Conservation (phyloP, 2,329 filamentous ascomycete genomes). For the Xenoacremonium recifei region DNA sequence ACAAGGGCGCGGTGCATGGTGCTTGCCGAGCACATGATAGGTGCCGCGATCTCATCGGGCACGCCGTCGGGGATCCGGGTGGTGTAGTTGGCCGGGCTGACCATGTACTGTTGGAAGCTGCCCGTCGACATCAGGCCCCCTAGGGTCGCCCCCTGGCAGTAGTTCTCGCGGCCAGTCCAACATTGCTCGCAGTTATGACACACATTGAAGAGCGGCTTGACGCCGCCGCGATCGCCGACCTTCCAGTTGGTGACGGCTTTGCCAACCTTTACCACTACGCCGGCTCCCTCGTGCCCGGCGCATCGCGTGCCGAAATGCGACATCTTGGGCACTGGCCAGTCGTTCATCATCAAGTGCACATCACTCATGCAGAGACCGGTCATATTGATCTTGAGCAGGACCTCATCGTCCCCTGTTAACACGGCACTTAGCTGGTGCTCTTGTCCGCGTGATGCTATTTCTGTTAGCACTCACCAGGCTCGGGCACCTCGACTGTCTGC, state of each 20-base stretch:
- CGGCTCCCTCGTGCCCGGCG: conserved; percentile 3
- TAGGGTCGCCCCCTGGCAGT: not conserved
- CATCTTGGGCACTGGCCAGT: not conserved
- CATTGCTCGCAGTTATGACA: not conserved
- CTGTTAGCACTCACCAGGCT: too few relatives aligned
- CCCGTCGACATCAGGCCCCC: not conserved
- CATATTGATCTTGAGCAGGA: not conserved
- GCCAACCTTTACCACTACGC: conserved; percentile 1
- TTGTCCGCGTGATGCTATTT: too few relatives aligned
- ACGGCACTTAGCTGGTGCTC: too few relatives aligned
- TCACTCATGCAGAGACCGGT: not conserved
- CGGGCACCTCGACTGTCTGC: too few relatives aligned
- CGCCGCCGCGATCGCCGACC: not conserved
- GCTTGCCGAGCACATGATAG: conserved; percentile 1
- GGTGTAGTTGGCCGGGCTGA: not conserved
- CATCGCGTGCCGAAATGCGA: not conserved
- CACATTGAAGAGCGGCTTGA: not conserved
- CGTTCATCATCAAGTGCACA: not conserved
- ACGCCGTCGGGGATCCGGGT: not conserved
- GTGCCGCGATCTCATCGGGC: not conserved
- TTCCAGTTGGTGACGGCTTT: not conserved
- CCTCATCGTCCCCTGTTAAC: not conserved
- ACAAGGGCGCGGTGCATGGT: conserved; percentile 1
- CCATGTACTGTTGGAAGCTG: not conserved
- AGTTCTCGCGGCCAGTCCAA: not conserved